Conservation (phyloP, 2,329 filamentous ascomycete genomes). For the Dendryphion nanum region DNA sequence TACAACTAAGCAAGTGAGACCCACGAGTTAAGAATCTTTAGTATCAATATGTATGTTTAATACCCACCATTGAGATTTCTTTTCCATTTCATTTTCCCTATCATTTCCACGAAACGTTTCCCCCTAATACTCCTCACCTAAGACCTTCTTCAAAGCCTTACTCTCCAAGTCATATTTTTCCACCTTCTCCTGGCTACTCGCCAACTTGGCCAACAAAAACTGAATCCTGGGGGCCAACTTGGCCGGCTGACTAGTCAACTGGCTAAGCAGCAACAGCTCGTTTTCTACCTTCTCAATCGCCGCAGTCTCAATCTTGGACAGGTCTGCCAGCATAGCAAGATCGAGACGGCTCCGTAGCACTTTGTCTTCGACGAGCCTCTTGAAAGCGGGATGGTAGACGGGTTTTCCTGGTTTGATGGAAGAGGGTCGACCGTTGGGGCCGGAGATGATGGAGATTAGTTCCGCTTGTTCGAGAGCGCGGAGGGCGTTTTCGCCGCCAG, state of each 20-base stretch:
- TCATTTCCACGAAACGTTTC: too few relatives aligned
- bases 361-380: slow-evolving; percentile 65
- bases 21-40: too few relatives aligned
- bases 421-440: slow-evolving; percentile 72
- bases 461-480: slow-evolving; percentile 81
- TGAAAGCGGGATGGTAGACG: slow-evolving; percentile 82
- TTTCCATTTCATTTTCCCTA: too few relatives aligned
- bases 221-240: slow-evolving; percentile 66
- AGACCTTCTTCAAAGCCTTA: slow-evolving; percentile 67
- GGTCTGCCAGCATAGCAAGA: slow-evolving; percentile 65
- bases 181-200: slow-evolving; percentile 72
- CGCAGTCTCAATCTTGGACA: slow-evolving; percentile 69
- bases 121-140: slow-evolving; percentile 52
- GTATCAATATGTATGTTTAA: too few relatives aligned
- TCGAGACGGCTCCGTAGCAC: slow-evolving; percentile 70
- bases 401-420: slow-evolving; percentile 79
- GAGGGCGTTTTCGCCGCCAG: slow-evolving; percentile 71
- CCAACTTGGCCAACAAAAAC: slow-evolving; percentile 73
- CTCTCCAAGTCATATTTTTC: slow-evolving; percentile 72
- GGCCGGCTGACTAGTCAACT: slow-evolving; percentile 66
- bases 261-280: slow-evolving; percentile 71
- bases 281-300: slow-evolving; percentile 76
- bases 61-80: too few relatives aligned
- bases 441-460: slow-evolving; percentile 72
- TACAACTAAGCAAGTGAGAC: too few relatives aligned